phyloP scores from a whole-genome alignment of 768 basidiomycete species.

The Serendipita indica region DNA sequence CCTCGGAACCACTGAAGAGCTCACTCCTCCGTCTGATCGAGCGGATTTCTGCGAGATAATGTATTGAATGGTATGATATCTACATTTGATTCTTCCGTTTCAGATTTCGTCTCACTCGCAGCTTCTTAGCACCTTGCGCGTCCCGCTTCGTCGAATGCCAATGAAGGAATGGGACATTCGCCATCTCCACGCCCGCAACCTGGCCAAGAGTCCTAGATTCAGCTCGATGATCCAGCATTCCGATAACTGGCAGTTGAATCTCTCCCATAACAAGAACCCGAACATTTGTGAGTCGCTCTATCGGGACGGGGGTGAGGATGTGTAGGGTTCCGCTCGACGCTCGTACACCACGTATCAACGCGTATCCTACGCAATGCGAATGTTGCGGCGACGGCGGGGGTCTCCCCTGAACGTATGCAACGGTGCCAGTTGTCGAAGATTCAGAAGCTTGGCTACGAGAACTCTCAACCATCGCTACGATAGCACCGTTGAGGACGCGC shows the following conservation, averaged over 20 bases:
- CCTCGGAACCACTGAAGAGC: slow-evolving; percentile 31
- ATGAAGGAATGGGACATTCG: slow-evolving; percentile 59
- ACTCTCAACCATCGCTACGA: slow-evolving; percentile 58
- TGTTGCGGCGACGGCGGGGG: slow-evolving; percentile 40
- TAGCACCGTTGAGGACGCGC: slow-evolving; percentile 59
- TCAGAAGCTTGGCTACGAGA: not conserved
- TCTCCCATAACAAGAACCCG: slow-evolving; percentile 65
- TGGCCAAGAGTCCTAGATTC: slow-evolving; percentile 15
- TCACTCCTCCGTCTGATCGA: not conserved
- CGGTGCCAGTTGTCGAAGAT: slow-evolving; percentile 18
- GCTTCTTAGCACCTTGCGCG: slow-evolving; percentile 56
- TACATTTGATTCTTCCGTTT: slow-evolving; percentile 59
- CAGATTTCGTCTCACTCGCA: slow-evolving; percentile 68
- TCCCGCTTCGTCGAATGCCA: slow-evolving; percentile 47
- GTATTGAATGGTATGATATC: not conserved
- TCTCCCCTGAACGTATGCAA: slow-evolving; percentile 47
- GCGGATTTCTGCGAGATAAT: not conserved
- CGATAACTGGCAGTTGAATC: slow-evolving; percentile 76
- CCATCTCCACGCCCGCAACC: slow-evolving; percentile 38
- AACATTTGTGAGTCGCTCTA: slow-evolving; percentile 26
- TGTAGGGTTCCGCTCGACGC: slow-evolving; percentile 36
- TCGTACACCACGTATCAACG: slow-evolving; percentile 45
- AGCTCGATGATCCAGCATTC: slow-evolving; percentile 59
- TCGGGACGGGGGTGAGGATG: slow-evolving; percentile 64
- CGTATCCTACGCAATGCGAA: slow-evolving; percentile 62